A percentile compares a stretch with the other conserved stretches of the same genome.
Conservation (phyloP, 805 yeast species). For the Candida verbasci region DNA sequence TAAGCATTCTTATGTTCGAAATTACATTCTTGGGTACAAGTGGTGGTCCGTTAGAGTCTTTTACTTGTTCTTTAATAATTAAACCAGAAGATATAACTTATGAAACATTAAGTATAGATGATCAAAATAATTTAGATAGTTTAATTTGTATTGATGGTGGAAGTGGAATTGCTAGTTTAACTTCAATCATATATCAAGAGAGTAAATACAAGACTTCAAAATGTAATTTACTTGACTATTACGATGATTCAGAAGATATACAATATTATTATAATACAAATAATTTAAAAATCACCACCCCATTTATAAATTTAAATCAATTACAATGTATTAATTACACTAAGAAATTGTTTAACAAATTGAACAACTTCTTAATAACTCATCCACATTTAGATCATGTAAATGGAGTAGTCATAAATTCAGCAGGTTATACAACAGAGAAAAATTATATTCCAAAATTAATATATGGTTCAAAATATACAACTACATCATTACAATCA, state of each 20-base stretch:
- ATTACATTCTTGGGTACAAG: slow-evolving; percentile 69
- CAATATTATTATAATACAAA: slow-evolving; percentile 16
- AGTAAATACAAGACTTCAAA: slow-evolving; percentile 3
- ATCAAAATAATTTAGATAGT: slow-evolving; percentile 27
- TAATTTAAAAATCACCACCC: slow-evolving; percentile 17
- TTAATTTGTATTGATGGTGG: slow-evolving; percentile 78
- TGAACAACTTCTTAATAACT: slow-evolving; percentile 53
- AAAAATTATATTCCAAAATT: slow-evolving; percentile 25
- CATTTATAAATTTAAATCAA: slow-evolving; percentile 15
- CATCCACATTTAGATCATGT: slow-evolving; percentile 88
- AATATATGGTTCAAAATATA: slow-evolving; percentile 50
- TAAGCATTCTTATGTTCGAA: slow-evolving; percentile 44
- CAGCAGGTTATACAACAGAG: slow-evolving; percentile 45
- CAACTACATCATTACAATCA: slow-evolving; percentile 47
- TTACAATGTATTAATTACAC: slow-evolving; percentile 14
- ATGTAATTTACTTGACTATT: slow-evolving; percentile 17
- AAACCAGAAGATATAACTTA: slow-evolving; percentile 50
- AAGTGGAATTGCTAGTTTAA: slow-evolving; percentile 55
- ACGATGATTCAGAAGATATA: slow-evolving; percentile 25
- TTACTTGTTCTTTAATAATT: slow-evolving; percentile 63
- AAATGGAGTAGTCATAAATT: slow-evolving; percentile 61
- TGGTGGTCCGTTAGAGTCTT: slow-evolving; percentile 80
- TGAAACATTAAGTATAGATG: slow-evolving; percentile 12
- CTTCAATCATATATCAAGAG: slow-evolving; percentile 35
- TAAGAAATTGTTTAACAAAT: slow-evolving; percentile 13